phyloP scores from a whole-genome alignment of 2,329 filamentous ascomycete species.

The Lachnellula suecica region DNA sequence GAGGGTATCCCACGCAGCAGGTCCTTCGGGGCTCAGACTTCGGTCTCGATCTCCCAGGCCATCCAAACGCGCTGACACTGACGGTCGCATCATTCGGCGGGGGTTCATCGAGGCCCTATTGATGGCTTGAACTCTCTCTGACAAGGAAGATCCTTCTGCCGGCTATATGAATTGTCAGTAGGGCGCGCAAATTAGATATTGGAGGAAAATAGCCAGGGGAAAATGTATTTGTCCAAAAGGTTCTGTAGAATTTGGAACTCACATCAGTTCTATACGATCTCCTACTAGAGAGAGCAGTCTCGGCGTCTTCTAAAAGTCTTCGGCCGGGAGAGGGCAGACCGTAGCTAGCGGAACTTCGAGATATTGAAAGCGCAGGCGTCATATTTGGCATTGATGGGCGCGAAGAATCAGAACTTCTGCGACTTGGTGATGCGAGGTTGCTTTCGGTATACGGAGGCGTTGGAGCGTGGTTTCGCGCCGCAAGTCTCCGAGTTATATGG shows the following conservation, averaged over 20 bases:
- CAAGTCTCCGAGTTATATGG: conserved; percentile 21
- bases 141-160: conserved; percentile 8
- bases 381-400: conserved; percentile 18
- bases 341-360: conserved; percentile 4
- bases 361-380: conserved; percentile 19
- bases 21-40: conserved; percentile 70
- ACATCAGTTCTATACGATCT: background rate
- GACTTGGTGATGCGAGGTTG: conserved; percentile 18
- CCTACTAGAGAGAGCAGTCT: background rate
- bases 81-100: conserved; percentile 5
- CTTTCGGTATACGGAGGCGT: conserved; percentile 25
- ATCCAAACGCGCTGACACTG: conserved; percentile 46
- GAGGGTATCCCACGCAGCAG: conserved; percentile 75
- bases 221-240: too few species aligned
- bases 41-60: conserved; percentile 83
- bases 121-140: conserved; percentile 17
- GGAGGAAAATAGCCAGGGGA: background rate
- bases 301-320: background rate
- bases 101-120: conserved; percentile 16
- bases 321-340: conserved; percentile 3
- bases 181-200: background rate
- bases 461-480: conserved; percentile 19
- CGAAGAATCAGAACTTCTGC: conserved; percentile 14
- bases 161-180: conserved; percentile 1
- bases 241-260: too few species aligned